A percentile compares a stretch with the other conserved stretches of the same genome.
Evolutionary conservation across 1,284 basidiomycete species (phyloP).

Genomic region (Agroathelia rolfsii): DNA sequence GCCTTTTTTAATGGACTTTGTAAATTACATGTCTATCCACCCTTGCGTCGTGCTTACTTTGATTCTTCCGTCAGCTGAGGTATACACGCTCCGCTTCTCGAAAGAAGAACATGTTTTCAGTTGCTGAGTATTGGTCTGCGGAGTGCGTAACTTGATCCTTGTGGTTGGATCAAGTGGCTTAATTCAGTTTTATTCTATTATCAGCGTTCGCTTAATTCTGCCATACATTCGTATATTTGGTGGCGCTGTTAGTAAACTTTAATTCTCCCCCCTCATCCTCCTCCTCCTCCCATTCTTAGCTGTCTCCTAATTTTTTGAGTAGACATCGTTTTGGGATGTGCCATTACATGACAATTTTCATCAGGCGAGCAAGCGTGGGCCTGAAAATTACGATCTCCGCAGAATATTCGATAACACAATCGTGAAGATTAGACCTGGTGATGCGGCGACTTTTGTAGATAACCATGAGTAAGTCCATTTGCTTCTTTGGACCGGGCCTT

Average conservation of each 20-base stretch:
- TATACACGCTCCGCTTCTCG: slow-evolving; percentile 33
- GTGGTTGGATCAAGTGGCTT: not conserved
- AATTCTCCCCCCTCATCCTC: slow-evolving; percentile 1
- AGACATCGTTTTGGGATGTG: slow-evolving; percentile 75
- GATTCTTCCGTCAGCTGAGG: slow-evolving; percentile 33
- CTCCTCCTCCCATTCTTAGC: not conserved
- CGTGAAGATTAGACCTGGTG: slow-evolving; percentile 46
- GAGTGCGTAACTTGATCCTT: slow-evolving; percentile 33
- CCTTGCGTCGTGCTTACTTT: no score
- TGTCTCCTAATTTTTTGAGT: slow-evolving; percentile 4
- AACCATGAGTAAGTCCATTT: slow-evolving; percentile 64
- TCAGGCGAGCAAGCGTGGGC: slow-evolving; percentile 47
- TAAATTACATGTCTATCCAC: no score
- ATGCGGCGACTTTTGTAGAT: slow-evolving; percentile 76
- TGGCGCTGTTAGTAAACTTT: slow-evolving; percentile 39
- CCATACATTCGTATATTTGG: slow-evolving; percentile 50
- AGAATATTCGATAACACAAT: slow-evolving; percentile 51
- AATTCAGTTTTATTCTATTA: not conserved
- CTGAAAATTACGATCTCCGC: slow-evolving; percentile 59
- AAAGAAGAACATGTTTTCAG: slow-evolving; percentile 49
- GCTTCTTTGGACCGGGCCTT: slow-evolving; percentile 6
- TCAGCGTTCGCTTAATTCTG: slow-evolving; percentile 40
- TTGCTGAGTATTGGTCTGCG: slow-evolving; percentile 68
- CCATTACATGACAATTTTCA: slow-evolving; percentile 68
- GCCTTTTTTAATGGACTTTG: slow-evolving; percentile 55